Conservation (phyloP, 371 early-diverging fungal genomes). For the Mucor lusitanicus region DNA sequence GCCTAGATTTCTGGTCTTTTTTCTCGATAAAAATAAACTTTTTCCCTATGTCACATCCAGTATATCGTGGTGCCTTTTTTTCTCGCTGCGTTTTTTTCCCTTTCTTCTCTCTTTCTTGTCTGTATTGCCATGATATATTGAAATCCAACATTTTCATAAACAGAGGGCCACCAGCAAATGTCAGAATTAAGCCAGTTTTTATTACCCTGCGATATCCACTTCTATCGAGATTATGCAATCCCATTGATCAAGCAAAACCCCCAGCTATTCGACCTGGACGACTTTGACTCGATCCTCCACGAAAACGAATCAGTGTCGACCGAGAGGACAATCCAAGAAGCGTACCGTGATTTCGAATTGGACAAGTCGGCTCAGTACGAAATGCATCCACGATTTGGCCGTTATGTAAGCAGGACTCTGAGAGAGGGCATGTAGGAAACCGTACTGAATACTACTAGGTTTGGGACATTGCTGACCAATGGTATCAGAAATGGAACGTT, state of each 20-base stretch:
- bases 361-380: slow-evolving; percentile 43
- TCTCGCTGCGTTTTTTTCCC: background rate
- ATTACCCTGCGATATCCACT: slow-evolving; percentile 36
- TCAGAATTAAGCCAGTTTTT: slow-evolving; percentile 30
- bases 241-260: slow-evolving; percentile 31
- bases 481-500: slow-evolving; percentile 51
- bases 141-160: background rate
- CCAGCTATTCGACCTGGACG: slow-evolving; percentile 36
- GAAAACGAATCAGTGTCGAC: slow-evolving; percentile 14
- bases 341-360: slow-evolving; percentile 23
- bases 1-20: slow-evolving; percentile 14
- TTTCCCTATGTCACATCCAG: background rate
- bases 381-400: slow-evolving; percentile 43
- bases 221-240: slow-evolving; percentile 40
- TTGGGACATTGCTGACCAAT: slow-evolving; percentile 50
- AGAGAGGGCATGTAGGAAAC: no score
- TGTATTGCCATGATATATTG: background rate
- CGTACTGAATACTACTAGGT: no score
- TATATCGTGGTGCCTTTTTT: background rate
- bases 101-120: slow-evolving; percentile 3
- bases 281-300: slow-evolving; percentile 25
- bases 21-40: slow-evolving; percentile 6
- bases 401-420: slow-evolving; percentile 31
- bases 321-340: slow-evolving; percentile 25
- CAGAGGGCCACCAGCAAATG: slow-evolving; percentile 1